Evolutionary conservation across 192 early-diverging fungal genomes (phyloP).

Genomic region (Coemansia sp.): DNA sequence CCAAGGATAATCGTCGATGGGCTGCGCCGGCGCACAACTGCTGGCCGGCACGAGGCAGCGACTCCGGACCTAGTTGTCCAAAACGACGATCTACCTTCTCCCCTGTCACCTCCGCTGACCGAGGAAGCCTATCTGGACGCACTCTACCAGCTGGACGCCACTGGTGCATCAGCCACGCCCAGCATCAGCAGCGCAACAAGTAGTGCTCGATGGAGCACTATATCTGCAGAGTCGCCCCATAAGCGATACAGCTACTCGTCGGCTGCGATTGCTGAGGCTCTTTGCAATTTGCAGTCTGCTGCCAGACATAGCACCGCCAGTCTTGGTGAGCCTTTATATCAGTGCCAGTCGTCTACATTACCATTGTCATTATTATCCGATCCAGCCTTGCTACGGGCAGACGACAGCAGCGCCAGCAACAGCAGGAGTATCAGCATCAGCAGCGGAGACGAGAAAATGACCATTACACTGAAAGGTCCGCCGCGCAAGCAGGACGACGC

Average conservation of each 20-base stretch:
- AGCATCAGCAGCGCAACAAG: conserved; percentile 22
- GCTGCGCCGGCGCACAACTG: conserved; percentile 41
- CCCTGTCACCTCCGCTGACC: conserved; percentile 8
- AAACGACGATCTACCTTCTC: background rate
- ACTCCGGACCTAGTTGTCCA: conserved; percentile 35
- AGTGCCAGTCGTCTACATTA: background rate
- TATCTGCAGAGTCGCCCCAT: conserved; percentile 43
- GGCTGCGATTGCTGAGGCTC: conserved; percentile 40
- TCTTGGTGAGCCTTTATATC: conserved; percentile 1
- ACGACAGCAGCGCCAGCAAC: conserved; percentile 10
- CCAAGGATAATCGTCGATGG: conserved; percentile 13
- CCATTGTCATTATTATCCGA: background rate
- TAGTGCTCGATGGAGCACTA: conserved; percentile 39
- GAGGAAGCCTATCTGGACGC: conserved; percentile 7
- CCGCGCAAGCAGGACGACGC: conserved; percentile 9
- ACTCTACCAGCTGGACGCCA: conserved; percentile 13
- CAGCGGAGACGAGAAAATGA: conserved; percentile 37
- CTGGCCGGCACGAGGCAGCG: conserved; percentile 21
- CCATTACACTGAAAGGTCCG: conserved; percentile 49
- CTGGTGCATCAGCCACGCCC: conserved; percentile 3
- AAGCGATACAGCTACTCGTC: conserved; percentile 42
- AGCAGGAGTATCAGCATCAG: background rate
- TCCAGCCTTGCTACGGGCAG: background rate
- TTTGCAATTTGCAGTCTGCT: conserved; percentile 34
- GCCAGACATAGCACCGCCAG: background rate